These are phyloP conservation scores for Amanita jacksonii DNA, from an alignment of 768 basidiomycete species.

Conservation along the genomic window DNA sequence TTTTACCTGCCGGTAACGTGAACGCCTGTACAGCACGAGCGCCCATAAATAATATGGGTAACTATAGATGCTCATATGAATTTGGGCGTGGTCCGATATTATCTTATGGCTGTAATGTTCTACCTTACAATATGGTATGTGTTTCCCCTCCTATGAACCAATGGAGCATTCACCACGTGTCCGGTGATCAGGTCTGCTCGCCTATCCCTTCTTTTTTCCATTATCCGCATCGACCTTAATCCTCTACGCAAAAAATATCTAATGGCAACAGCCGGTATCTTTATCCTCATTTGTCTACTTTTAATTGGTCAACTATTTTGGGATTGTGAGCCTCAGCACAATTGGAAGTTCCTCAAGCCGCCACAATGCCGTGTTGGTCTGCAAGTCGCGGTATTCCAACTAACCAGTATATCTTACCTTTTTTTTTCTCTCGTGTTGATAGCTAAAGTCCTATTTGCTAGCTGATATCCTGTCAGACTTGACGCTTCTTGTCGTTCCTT, in stretches of 20 bases:
- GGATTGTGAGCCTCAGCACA: slow-evolving; percentile 29
- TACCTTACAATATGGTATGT: slow-evolving; percentile 31
- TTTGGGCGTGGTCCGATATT: slow-evolving; percentile 20
- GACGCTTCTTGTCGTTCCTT: slow-evolving; percentile 36
- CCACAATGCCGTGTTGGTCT: slow-evolving; percentile 36
- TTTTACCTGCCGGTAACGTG: slow-evolving; percentile 19
- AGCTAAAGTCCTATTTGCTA: slow-evolving; percentile 12
- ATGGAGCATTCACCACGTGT: too few species aligned
- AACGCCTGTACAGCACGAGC: too few species aligned
- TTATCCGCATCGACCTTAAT: slow-evolving; percentile 41
- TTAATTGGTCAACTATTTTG: slow-evolving; percentile 36
- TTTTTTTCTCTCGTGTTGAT: background rate
- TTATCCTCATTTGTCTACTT: slow-evolving; percentile 21
- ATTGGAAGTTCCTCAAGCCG: slow-evolving; percentile 27
- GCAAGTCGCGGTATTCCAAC: slow-evolving; percentile 43
- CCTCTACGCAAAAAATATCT: slow-evolving; percentile 17
- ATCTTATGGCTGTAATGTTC: slow-evolving; percentile 28
- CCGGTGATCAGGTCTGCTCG: slow-evolving; percentile 32
- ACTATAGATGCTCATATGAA: background rate
- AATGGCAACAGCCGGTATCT: slow-evolving; percentile 21
- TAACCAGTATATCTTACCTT: slow-evolving; percentile 32
- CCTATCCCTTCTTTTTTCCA: slow-evolving; percentile 42
- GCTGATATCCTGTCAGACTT: slow-evolving; percentile 40
- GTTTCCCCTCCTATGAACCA: background rate
- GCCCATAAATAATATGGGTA: too few species aligned